Evolutionary conservation across 129 eudicot species (phyloP).

Genomic region (Tagetes erecta): DNA sequence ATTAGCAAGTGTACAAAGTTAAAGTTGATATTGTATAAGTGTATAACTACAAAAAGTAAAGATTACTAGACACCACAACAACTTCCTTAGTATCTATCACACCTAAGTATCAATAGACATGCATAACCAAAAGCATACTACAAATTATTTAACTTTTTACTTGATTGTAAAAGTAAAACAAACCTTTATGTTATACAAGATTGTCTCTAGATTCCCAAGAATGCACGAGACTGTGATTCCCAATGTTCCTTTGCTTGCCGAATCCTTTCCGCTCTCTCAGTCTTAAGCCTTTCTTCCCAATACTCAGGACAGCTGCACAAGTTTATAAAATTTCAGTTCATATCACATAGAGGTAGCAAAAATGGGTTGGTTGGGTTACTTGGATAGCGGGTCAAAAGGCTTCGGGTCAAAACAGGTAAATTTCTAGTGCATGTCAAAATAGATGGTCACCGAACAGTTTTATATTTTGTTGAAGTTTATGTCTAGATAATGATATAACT

Average conservation of each 20-base stretch:
- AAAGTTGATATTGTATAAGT: no score
- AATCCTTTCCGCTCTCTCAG: constrained; percentile 69
- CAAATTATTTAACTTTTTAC: constrained; percentile 22
- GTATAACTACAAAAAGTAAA: neutral
- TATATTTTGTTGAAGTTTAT: neutral
- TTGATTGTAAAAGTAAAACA: constrained; percentile 27
- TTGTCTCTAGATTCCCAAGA: constrained; percentile 54
- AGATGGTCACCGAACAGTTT: neutral
- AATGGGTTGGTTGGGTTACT: neutral
- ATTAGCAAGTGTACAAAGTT: neutral
- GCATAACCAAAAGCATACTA: constrained; percentile 19
- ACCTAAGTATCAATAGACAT: neutral
- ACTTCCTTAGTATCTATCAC: neutral
- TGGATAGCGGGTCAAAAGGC: neutral
- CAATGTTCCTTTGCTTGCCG: constrained; percentile 80
- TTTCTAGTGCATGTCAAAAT: neutral
- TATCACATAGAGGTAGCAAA: neutral
- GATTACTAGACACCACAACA: neutral
- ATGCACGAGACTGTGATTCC: constrained; percentile 68
- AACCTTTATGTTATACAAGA: constrained; percentile 24
- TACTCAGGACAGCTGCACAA: constrained; percentile 76
- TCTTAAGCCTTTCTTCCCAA: constrained; percentile 77
- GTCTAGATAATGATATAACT: neutral
- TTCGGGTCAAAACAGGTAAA: neutral
- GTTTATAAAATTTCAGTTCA: neutral